Conservation (phyloP, 2,329 filamentous ascomycete genomes). For the Alternaria sp. region DNA sequence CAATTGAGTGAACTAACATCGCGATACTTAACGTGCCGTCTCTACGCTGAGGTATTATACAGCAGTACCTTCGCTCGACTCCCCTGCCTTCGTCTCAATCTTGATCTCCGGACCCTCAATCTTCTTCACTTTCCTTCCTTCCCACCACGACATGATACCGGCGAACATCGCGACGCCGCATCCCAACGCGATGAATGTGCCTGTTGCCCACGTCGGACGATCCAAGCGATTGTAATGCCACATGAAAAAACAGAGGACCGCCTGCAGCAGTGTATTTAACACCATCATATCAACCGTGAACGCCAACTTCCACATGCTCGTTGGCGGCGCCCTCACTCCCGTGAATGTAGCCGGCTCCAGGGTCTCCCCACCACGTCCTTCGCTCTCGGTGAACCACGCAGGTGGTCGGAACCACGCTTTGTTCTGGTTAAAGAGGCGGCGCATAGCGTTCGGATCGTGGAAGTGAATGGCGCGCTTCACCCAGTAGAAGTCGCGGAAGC, state of each 20-base stretch:
- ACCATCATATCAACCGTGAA: slow-evolving; percentile 81
- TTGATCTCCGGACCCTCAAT: slow-evolving; percentile 37
- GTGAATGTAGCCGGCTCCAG: neutral
- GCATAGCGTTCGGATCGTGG: slow-evolving; percentile 57
- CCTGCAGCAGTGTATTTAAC: slow-evolving; percentile 79
- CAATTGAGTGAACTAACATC: no score
- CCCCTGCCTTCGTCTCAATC: neutral
- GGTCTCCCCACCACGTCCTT: slow-evolving; percentile 52
- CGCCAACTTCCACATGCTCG: slow-evolving; percentile 76
- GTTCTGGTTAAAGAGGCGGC: slow-evolving; percentile 76
- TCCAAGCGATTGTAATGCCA: slow-evolving; percentile 77
- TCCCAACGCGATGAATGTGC: slow-evolving; percentile 72
- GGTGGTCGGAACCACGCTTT: slow-evolving; percentile 76
- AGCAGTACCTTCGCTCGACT: no score
- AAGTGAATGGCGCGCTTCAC: slow-evolving; percentile 64
- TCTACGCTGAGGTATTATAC: no score
- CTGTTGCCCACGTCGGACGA: slow-evolving; percentile 76
- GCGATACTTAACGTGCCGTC: no score
- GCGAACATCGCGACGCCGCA: slow-evolving; percentile 72
- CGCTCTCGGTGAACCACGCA: slow-evolving; percentile 66
- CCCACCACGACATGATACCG: slow-evolving; percentile 73
- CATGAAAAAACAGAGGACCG: slow-evolving; percentile 78
- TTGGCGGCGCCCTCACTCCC: slow-evolving; percentile 57
- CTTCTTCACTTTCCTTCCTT: slow-evolving; percentile 63
- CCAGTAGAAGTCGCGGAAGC: slow-evolving; percentile 81